Conservation (phyloP, 257 asterid genomes). For the Handroanthus guayacan region DNA sequence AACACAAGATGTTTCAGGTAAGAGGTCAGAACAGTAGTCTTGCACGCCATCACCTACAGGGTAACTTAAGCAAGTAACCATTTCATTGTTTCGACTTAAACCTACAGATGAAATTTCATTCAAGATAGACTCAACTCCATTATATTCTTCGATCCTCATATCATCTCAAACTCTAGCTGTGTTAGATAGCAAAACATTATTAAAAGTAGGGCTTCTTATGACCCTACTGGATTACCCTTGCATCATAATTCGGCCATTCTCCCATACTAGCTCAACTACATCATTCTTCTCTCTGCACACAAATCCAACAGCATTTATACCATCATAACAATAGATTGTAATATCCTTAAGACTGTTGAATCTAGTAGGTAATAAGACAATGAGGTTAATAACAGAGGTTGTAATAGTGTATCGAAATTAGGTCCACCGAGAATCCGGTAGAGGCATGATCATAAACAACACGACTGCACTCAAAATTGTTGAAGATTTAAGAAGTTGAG, state of each 20-base stretch:
- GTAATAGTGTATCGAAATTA: conserved; percentile 1
- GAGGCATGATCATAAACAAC: conserved; percentile 58
- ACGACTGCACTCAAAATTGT: conserved; percentile 25
- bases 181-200: conserved; percentile 33
- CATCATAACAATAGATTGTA: conserved; percentile 12
- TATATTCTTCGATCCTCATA: conserved; percentile 50
- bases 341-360: background rate
- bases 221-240: conserved; percentile 58
- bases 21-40: conserved; percentile 53
- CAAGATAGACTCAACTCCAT: conserved; percentile 45
- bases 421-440: conserved; percentile 65
- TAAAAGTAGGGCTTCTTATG: conserved; percentile 40
- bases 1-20: conserved; percentile 65
- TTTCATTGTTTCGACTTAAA: conserved; percentile 60
- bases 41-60: conserved; percentile 48
- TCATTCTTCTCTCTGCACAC: conserved; percentile 61
- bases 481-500: conserved; percentile 14
- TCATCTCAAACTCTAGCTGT: conserved; percentile 42
- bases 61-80: conserved; percentile 64
- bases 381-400: background rate
- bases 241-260: conserved; percentile 62
- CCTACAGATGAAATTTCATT: conserved; percentile 47
- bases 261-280: conserved; percentile 58
- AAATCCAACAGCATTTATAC: conserved; percentile 25
- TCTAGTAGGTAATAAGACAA: background rate